Evolutionary conservation across 768 basidiomycete genomes (phyloP).

Genomic region (Peribolospora kevripleyi): DNA sequence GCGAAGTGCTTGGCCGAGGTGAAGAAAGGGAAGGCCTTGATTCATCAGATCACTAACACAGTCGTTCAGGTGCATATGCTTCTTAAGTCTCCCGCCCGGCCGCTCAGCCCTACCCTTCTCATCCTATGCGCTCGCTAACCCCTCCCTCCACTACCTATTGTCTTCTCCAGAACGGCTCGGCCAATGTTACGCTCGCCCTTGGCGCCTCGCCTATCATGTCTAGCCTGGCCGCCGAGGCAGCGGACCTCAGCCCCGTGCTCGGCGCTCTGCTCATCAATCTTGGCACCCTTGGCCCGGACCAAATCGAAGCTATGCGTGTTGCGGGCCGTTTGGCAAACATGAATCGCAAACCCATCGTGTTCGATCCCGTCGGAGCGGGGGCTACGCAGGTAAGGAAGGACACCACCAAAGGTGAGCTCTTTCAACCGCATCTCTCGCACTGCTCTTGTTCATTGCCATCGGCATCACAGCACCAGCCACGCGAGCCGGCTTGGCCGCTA

Average conservation of each 20-base stretch:
- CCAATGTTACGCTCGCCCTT: constrained; percentile 66
- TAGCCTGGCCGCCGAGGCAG: constrained; percentile 54
- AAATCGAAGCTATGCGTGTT: constrained; percentile 45
- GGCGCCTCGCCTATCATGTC: constrained; percentile 91
- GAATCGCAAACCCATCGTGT: constrained; percentile 48
- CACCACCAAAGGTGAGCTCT: constrained; percentile 30
- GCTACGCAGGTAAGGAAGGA: constrained; percentile 47
- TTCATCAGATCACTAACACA: too few relatives aligned
- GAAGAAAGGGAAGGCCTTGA: too few relatives aligned
- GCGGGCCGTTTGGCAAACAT: constrained; percentile 32
- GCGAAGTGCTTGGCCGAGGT: too few relatives aligned
- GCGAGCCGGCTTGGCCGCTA: not conserved
- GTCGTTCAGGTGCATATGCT: too few relatives aligned
- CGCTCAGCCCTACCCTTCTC: not conserved
- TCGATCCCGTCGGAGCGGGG: constrained; percentile 81
- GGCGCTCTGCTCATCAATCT: constrained; percentile 63
- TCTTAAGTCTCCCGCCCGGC: too few relatives aligned
- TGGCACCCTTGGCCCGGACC: constrained; percentile 39
- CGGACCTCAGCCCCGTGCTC: constrained; percentile 40
- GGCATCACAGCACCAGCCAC: not conserved
- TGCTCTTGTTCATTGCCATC: not conserved
- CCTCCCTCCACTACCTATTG: constrained; percentile 1
- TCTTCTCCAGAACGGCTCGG: constrained; percentile 62
- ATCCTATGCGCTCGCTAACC: not conserved
- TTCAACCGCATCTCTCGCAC: not conserved